Evolutionary conservation across 306 rosid species (phyloP).

Genomic region (Ziziphus jujuba): DNA sequence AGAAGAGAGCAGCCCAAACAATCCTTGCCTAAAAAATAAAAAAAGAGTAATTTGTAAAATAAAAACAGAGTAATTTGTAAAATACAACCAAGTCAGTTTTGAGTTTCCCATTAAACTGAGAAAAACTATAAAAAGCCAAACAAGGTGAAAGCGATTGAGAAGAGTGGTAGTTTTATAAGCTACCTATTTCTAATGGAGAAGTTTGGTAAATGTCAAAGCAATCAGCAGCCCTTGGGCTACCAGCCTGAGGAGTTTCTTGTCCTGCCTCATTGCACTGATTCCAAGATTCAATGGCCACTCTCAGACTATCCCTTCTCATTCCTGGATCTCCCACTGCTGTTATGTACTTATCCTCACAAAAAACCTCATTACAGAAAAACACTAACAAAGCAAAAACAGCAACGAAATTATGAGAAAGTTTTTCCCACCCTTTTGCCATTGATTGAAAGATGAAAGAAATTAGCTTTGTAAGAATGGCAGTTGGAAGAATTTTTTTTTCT

Average conservation of each 20-base stretch:
- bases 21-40: conserved; percentile 24
- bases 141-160: too few species aligned
- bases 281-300: conserved; percentile 67
- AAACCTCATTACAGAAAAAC: background rate
- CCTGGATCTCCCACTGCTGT: conserved; percentile 63
- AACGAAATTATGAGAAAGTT: background rate
- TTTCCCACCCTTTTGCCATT: conserved; percentile 23
- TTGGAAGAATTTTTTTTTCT: too few species aligned
- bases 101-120: too few species aligned
- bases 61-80: too few species aligned
- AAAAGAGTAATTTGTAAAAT: conserved; percentile 2
- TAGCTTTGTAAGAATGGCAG: background rate
- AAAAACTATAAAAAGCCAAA: background rate
- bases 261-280: conserved; percentile 73
- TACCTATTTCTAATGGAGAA: conserved; percentile 26
- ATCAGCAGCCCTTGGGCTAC: conserved; percentile 65
- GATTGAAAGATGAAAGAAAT: conserved; percentile 7
- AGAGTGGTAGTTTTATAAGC: background rate
- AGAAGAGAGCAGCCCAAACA: conserved; percentile 35
- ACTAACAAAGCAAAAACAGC: background rate
- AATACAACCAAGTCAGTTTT: too few species aligned
- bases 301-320: conserved; percentile 47
- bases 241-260: conserved; percentile 45
- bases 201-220: conserved; percentile 40
- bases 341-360: conserved; percentile 14